Percentiles rank a stretch among this genome's conserved stretches.
Conservation (phyloP, 805 yeast species). For the Hanseniaspora occidentalis region DNA sequence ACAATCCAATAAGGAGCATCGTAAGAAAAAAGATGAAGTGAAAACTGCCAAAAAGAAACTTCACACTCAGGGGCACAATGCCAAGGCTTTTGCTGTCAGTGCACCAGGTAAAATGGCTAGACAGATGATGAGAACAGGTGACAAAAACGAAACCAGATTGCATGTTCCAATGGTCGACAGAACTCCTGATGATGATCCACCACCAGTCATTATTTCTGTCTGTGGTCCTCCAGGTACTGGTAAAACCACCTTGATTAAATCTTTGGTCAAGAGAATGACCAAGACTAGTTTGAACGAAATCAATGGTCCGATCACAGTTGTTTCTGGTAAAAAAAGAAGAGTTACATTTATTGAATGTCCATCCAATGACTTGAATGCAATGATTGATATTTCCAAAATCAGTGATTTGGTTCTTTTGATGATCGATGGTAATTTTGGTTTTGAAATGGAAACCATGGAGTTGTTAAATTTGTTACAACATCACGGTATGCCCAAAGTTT, state of each 20-base stretch:
- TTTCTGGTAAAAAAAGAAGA: slow-evolving; percentile 87
- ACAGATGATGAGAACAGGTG: slow-evolving; percentile 75
- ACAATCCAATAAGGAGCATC: slow-evolving; percentile 74
- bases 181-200: slow-evolving; percentile 95
- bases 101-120: slow-evolving; percentile 80
- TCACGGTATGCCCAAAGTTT: slow-evolving; percentile 96
- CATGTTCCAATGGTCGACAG: slow-evolving; percentile 98
- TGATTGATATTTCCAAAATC: slow-evolving; percentile 92
- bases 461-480: slow-evolving; percentile 91
- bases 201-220: slow-evolving; percentile 91
- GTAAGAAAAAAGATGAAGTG: slow-evolving; percentile 39
- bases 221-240: slow-evolving; percentile 99
- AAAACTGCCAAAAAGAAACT: slow-evolving; percentile 73
- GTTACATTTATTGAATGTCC: slow-evolving; percentile 83
- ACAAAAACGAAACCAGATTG: slow-evolving; percentile 63
- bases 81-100: slow-evolving; percentile 71
- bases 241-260: slow-evolving; percentile 82
- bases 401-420: slow-evolving; percentile 83
- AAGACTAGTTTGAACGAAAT: slow-evolving; percentile 78
- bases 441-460: slow-evolving; percentile 99
- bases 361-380: slow-evolving; percentile 80
- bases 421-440: slow-evolving; percentile 95
- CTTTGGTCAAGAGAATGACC: slow-evolving; percentile 75
- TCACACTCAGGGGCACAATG: slow-evolving; percentile 77
- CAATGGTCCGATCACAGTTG: slow-evolving; percentile 94